phyloP scores from a whole-genome alignment of 129 eudicot species.

The Chrysanthemum lavandulifolium region DNA sequence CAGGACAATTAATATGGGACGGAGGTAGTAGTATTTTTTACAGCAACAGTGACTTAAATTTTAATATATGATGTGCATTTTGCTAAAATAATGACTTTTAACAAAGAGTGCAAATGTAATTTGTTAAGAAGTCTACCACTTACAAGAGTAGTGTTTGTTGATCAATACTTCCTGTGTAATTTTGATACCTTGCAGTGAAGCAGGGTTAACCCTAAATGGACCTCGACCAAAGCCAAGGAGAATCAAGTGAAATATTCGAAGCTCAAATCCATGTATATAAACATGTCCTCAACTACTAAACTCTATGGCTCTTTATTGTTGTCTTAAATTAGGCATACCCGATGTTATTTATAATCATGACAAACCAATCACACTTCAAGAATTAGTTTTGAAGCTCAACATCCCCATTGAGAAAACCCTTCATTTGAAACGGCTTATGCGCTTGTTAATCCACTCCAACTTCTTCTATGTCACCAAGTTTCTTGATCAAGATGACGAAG shows the following conservation, averaged over 20 bases:
- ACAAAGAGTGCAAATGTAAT: too few relatives aligned
- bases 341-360: slow-evolving; percentile 35
- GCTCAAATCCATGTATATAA: slow-evolving; percentile 47
- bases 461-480: slow-evolving; percentile 26
- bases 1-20: too few relatives aligned
- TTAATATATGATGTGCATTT: too few relatives aligned
- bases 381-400: slow-evolving; percentile 22
- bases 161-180: too few relatives aligned
- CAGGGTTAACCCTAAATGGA: slow-evolving; percentile 18
- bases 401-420: slow-evolving; percentile 26
- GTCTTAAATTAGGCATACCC: slow-evolving; percentile 45
- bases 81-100: too few relatives aligned
- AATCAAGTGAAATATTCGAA: slow-evolving; percentile 30
- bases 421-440: slow-evolving; percentile 36
- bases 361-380: slow-evolving; percentile 27
- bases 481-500: neutral
- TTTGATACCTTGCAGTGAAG: neutral
- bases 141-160: too few relatives aligned
- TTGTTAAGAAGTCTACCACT: too few relatives aligned
- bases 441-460: slow-evolving; percentile 28
- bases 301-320: slow-evolving; percentile 41
- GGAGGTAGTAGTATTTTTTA: too few relatives aligned
- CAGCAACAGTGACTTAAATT: too few relatives aligned
- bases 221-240: slow-evolving; percentile 16
- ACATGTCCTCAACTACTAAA: slow-evolving; percentile 26